Evolutionary conservation across 23 red algal species (phyloP), one percentile per base, ranked within the genome.

Genomic region (Gracilaria domingensis): DNA sequence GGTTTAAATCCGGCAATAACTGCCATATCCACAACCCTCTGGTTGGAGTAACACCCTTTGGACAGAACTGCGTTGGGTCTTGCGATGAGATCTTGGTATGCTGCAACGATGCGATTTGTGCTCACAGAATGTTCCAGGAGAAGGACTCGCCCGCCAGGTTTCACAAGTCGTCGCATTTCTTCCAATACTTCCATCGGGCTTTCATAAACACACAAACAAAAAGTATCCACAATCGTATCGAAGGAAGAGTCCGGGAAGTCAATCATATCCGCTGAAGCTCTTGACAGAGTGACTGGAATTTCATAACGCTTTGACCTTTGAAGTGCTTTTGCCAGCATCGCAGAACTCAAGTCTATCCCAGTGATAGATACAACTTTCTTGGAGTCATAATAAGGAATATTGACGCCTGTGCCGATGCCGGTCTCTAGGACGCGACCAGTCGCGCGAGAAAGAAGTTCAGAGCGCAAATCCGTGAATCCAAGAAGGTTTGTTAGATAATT

Each of bases 221-320:
- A 98, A 0, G 96, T 98, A 65, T 93, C 92, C 24, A 98, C 84
- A 61, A 98, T 49, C 36, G 88, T 88, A 49, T 98, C 96, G 49
- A 98, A 98, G 53, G 47, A 44, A 7, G 70, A 48, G 1, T 75
- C 72, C 29, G 95, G 86, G 35, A 97, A 79, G 16, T 49, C 60
- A 13, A 54, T 91, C 21, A 25, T 85, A 21, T 81, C 84, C 14
- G 60, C 88, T n/a, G 38, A 56, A 53, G 66, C 44, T 47, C 34
- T 40, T 40, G 55, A 33, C 24, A 94, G 67, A 11, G 50, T 21
- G 21, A 89, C 32, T 1, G 69, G 60, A 81, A 54, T 69, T 5
- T 58, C 12, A 2, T 29, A 55, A 34, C 42, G 23, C 30, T 40
- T 16, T 45, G 45, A 17, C n/a, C 53, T 40, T 76, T 62, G 61